Percentiles rank a stretch among this genome's conserved stretches.
These are phyloP conservation scores for Candida suzukii DNA, from an alignment of 805 yeast species.

Conservation along the genomic window DNA sequence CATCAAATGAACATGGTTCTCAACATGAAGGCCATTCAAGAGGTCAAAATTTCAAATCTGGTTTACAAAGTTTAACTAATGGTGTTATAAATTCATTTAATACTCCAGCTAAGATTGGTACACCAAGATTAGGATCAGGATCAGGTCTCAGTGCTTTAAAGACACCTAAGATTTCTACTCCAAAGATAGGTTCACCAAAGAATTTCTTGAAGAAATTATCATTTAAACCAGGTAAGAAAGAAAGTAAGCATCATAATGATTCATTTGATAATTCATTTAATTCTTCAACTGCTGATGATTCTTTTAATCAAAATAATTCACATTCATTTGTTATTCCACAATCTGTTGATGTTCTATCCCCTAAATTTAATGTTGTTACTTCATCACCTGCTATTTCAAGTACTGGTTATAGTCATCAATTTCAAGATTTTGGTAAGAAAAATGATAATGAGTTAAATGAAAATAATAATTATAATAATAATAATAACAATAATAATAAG, in stretches of 20 bases:
- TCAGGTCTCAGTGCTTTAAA: background rate
- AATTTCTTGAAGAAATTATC: conserved; percentile 2
- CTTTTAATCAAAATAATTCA: background rate
- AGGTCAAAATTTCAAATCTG: background rate
- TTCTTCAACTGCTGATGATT: background rate
- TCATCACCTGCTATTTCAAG: background rate
- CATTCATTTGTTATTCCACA: background rate
- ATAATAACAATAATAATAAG: background rate
- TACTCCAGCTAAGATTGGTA: background rate
- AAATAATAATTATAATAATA: background rate
- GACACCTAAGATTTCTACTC: background rate
- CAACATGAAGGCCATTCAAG: background rate
- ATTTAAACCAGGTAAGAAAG: conserved; percentile 1
- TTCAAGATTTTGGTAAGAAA: background rate
- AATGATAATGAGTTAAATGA: too few relatives aligned
- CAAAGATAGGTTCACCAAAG: background rate
- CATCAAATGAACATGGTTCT: background rate
- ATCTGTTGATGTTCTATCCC: background rate
- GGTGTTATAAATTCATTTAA: conserved; percentile 2
- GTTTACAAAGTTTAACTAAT: background rate
- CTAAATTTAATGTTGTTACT: background rate
- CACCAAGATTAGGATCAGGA: background rate
- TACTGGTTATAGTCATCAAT: background rate
- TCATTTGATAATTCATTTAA: background rate
- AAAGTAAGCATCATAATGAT: background rate